A percentile compares a stretch with the other conserved stretches of the same genome.
These are phyloP conservation scores for Apiotrichum akiyoshidainum DNA, from an alignment of 1,284 basidiomycete species.

Conservation along the genomic window DNA sequence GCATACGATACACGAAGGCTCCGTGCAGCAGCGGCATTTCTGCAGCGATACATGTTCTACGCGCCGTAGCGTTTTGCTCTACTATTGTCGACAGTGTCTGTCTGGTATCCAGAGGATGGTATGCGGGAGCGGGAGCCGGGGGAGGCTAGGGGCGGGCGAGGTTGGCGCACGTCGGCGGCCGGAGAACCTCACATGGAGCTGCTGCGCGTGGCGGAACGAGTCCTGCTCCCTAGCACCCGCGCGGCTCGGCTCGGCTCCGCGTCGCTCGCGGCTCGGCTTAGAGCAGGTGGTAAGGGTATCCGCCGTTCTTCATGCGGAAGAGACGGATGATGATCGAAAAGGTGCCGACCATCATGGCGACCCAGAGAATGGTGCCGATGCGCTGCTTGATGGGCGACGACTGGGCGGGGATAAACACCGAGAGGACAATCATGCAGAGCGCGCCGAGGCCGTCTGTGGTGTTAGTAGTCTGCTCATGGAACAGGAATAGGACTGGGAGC, in stretches of 20 bases:
- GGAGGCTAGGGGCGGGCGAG: no score
- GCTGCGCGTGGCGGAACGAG: no score
- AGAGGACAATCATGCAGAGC: constrained; percentile 77
- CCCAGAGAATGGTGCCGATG: constrained; percentile 85
- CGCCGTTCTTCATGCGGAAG: constrained; percentile 86
- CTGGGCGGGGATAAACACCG: constrained; percentile 75
- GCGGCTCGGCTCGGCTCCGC: background rate
- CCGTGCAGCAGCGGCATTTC: background rate
- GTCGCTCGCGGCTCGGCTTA: background rate
- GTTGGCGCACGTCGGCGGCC: no score
- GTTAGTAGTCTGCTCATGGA: background rate
- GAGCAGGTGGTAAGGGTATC: constrained; percentile 36
- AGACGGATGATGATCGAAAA: constrained; percentile 84
- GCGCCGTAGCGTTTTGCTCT: constrained; percentile 2
- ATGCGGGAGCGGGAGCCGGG: no score
- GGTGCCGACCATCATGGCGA: constrained; percentile 72
- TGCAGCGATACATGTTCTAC: constrained; percentile 8
- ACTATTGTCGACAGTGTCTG: background rate
- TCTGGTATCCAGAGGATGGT: no score
- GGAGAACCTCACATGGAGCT: no score
- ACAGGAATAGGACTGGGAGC: no score
- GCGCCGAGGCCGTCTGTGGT: constrained; percentile 74
- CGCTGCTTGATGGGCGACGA: constrained; percentile 72
- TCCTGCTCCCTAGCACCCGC: background rate
- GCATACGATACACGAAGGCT: background rate